Evolutionary conservation across 352 stramenopile species (phyloP).

Genomic region (Pythium coloratum): DNA sequence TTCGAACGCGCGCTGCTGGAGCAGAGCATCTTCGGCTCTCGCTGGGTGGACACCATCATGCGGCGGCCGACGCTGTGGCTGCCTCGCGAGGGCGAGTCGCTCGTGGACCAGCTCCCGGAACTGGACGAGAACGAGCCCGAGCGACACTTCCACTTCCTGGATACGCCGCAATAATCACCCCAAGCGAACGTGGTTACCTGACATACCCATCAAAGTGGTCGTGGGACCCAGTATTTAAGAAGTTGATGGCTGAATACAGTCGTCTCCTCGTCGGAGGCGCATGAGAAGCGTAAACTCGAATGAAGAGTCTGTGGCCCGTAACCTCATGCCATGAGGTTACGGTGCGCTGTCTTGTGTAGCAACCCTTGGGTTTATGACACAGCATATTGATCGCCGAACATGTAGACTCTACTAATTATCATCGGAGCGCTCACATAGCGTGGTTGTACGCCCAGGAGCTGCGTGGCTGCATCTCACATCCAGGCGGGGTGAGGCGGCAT

Average conservation of each 20-base stretch:
- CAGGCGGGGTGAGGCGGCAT: too few relatives aligned
- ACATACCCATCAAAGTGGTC: not conserved
- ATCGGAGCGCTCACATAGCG: too few relatives aligned
- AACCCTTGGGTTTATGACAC: too few relatives aligned
- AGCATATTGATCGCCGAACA: too few relatives aligned
- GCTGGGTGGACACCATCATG: slow-evolving; percentile 33
- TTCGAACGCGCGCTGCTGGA: slow-evolving; percentile 33
- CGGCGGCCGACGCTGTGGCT: slow-evolving; percentile 44
- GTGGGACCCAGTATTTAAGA: slow-evolving; percentile 1
- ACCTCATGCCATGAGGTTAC: not conserved
- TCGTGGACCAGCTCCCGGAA: slow-evolving; percentile 36
- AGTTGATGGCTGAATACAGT: not conserved
- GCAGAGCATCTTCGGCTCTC: slow-evolving; percentile 40
- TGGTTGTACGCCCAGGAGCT: too few relatives aligned
- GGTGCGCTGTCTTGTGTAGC: too few relatives aligned
- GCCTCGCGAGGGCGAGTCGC: slow-evolving; percentile 34
- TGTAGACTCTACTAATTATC: too few relatives aligned
- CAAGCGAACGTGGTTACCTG: too few relatives aligned
- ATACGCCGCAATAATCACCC: not conserved
- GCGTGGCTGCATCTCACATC: too few relatives aligned
- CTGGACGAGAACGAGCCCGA: slow-evolving; percentile 41
- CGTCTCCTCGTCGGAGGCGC: too few relatives aligned
- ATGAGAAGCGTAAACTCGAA: too few relatives aligned
- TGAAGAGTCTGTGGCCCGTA: too few relatives aligned
- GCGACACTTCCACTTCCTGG: slow-evolving; percentile 26